Conservation (phyloP, 148 eudicot genomes). For the Heliosperma pusillum region DNA sequence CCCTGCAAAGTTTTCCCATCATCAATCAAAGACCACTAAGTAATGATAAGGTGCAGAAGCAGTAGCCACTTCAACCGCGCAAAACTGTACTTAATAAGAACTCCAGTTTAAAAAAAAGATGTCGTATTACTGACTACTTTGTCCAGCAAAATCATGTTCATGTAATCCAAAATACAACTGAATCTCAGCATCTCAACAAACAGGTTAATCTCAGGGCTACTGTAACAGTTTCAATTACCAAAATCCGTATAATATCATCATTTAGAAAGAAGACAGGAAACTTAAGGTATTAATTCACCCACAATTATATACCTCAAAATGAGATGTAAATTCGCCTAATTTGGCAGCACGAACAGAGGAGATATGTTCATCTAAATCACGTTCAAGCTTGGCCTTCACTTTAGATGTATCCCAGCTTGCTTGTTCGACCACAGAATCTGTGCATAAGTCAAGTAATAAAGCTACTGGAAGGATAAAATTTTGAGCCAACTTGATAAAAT, state of each 20-base stretch:
- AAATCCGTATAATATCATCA: background rate
- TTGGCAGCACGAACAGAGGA: slow-evolving; percentile 76
- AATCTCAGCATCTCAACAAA: background rate
- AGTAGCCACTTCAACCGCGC: background rate
- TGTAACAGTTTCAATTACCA: background rate
- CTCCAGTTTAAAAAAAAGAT: background rate
- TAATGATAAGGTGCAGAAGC: background rate
- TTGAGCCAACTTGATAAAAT: no score
- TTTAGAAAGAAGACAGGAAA: background rate
- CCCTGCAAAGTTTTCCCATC: slow-evolving; percentile 42
- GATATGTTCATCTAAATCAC: slow-evolving; percentile 83
- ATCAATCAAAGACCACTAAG: background rate
- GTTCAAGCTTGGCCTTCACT: slow-evolving; percentile 68
- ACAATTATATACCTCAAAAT: slow-evolving; percentile 71
- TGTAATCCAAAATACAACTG: background rate
- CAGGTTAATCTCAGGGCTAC: background rate
- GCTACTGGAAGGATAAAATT: background rate
- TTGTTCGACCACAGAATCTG: slow-evolving; percentile 73
- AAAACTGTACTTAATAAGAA: background rate
- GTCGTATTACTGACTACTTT: background rate
- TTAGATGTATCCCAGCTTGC: slow-evolving; percentile 82
- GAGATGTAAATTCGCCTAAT: slow-evolving; percentile 70
- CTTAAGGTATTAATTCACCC: no score
- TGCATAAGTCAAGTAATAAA: slow-evolving; percentile 11
- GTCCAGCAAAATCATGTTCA: background rate